Conservation (phyloP, 2,329 filamentous ascomycete species). For the Cytospora piceae region DNA sequence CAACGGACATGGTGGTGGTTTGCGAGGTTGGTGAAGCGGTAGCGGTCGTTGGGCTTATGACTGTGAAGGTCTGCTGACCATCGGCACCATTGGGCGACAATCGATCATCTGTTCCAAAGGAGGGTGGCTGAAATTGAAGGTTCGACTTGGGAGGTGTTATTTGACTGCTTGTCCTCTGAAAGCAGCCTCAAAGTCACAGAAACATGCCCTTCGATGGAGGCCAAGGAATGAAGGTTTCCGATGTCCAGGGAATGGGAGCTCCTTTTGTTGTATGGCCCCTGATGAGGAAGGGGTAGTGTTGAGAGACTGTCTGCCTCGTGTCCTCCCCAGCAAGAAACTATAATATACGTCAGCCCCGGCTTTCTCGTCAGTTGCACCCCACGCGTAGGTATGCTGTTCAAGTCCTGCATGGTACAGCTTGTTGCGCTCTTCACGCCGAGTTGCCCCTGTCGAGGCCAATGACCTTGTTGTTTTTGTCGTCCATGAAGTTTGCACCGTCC, state of each 20-base stretch:
- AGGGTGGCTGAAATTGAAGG: conserved; percentile 1
- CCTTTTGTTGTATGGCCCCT: not conserved
- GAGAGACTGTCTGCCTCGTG: not conserved
- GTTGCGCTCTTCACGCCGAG: not conserved
- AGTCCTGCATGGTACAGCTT: not conserved
- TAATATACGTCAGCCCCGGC: conserved; percentile 1
- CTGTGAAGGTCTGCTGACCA: conserved; percentile 3
- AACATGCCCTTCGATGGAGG: not conserved
- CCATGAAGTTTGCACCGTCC: not conserved
- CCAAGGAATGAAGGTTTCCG: not conserved
- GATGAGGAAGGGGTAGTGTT: not conserved
- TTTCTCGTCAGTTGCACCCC: not conserved
- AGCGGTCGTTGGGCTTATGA: conserved; percentile 1
- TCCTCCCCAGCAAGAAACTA: not conserved
- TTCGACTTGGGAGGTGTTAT: conserved; percentile 13
- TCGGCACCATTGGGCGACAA: not conserved
- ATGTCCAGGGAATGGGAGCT: not conserved
- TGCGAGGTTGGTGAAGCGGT: conserved; percentile 1
- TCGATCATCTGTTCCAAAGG: conserved; percentile 5
- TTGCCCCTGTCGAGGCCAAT: not conserved
- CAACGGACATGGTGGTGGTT: not conserved
- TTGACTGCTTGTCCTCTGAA: not conserved
- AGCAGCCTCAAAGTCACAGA: not conserved
- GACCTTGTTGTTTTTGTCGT: not conserved
- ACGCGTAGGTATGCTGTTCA: not conserved